phyloP scores from a whole-genome alignment of 148 eudicot genomes.

The Suaeda aralocaspica region DNA sequence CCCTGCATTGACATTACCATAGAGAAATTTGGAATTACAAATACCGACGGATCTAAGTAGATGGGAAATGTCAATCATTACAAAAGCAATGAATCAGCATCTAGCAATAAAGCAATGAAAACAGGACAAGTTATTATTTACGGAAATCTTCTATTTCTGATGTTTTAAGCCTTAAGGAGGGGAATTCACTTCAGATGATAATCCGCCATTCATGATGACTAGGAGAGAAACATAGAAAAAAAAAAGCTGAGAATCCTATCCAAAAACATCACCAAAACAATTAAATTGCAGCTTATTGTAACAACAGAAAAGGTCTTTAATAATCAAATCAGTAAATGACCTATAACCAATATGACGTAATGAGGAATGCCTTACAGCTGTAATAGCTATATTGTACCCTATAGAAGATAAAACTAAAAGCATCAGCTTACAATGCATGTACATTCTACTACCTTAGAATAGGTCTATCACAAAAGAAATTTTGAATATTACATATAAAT shows the following conservation, averaged over 20 bases:
- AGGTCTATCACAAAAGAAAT: too few relatives aligned
- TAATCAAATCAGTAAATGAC: not conserved
- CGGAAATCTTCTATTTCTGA: not conserved
- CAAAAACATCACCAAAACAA: not conserved
- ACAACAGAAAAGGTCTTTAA: not conserved
- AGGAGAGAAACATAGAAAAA: not conserved
- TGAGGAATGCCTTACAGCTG: too few relatives aligned
- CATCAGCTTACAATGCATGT: too few relatives aligned
- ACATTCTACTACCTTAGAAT: too few relatives aligned
- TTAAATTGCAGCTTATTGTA: not conserved
- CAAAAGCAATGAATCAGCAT: not conserved
- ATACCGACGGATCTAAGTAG: not conserved
- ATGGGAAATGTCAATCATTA: constrained; percentile 3
- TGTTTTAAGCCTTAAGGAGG: not conserved
- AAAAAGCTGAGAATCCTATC: not conserved
- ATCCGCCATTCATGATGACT: not conserved
- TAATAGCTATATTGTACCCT: not conserved
- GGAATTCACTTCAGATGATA: not conserved
- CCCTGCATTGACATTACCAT: constrained; percentile 48
- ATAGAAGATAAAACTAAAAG: too few relatives aligned
- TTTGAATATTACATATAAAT: too few relatives aligned
- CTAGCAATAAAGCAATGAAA: not conserved
- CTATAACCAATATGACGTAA: not conserved
- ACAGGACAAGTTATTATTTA: not conserved
- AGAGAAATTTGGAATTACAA: not conserved